phyloP scores from a whole-genome alignment of 345 rosid species.

The Arabis hirsuta region DNA sequence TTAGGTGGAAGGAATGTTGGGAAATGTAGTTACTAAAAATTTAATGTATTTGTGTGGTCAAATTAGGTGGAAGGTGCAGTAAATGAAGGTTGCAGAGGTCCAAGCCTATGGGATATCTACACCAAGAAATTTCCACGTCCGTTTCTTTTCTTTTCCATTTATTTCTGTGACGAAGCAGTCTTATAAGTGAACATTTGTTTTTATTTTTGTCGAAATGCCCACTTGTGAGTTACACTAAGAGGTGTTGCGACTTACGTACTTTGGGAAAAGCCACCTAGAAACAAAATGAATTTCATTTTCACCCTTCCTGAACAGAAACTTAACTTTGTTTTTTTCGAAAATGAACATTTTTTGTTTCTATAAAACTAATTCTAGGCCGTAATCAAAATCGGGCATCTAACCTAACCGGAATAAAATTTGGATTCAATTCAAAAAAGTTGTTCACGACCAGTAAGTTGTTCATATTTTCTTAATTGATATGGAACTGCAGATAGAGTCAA shows the following conservation, averaged over 20 bases:
- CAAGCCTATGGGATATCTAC: conserved; percentile 51
- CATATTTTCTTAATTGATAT: background rate
- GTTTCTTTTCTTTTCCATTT: conserved; percentile 10
- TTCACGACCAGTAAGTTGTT: background rate
- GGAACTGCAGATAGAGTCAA: conserved; percentile 36
- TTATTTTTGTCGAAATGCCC: background rate
- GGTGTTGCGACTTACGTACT: no score
- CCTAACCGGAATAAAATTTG: no score
- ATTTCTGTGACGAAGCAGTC: background rate
- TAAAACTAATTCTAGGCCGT: background rate
- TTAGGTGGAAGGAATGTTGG: background rate
- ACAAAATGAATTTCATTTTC: no score
- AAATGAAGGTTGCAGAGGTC: conserved; percentile 51
- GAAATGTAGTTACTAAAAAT: background rate
- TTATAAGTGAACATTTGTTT: background rate
- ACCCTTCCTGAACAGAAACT: no score
- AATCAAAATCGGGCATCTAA: background rate
- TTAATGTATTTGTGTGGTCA: background rate
- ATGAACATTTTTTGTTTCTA: no score
- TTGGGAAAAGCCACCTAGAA: no score
- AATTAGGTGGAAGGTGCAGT: conserved; percentile 52
- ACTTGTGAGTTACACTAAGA: background rate
- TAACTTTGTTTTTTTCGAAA: no score
- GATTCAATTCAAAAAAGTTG: background rate
- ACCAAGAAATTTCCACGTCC: conserved; percentile 39